Evolutionary conservation across 2,329 filamentous ascomycete species (phyloP).

Genomic region (Ceratocystis albifundus): DNA sequence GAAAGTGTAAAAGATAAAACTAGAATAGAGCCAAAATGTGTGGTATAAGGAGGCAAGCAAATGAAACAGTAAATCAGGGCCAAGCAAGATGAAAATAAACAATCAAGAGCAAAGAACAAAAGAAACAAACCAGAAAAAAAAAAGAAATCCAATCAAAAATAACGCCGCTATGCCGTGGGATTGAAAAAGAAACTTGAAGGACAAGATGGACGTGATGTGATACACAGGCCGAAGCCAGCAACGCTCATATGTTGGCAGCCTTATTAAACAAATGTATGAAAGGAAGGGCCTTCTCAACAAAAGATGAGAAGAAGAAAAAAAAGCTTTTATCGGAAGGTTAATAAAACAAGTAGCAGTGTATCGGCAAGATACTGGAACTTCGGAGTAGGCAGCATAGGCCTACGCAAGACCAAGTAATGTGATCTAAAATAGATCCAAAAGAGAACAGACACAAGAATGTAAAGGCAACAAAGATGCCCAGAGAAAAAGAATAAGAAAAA

Average conservation of each 20-base stretch:
- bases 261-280: background rate
- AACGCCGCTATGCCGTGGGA: background rate
- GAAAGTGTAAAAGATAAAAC: background rate
- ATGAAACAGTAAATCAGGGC: background rate
- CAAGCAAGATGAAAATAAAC: background rate
- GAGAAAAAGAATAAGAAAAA: background rate
- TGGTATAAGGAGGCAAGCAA: background rate
- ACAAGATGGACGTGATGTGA: background rate
- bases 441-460: background rate
- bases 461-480: background rate
- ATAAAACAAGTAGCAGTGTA: no score
- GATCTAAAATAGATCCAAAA: background rate
- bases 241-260: no score
- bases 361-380: no score
- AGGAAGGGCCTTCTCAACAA: background rate
- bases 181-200: background rate
- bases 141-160: background rate
- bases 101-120: background rate
- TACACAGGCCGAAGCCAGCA: background rate
- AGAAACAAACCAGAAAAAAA: background rate
- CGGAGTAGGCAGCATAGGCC: no score
- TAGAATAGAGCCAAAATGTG: background rate
- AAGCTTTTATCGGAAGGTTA: no score
- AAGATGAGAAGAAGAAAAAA: constrained; percentile 3
- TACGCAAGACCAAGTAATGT: constrained; percentile 7